phyloP scores from a whole-genome alignment of 495 filamentous ascomycete species.

The Parachaetomium inaequale region DNA sequence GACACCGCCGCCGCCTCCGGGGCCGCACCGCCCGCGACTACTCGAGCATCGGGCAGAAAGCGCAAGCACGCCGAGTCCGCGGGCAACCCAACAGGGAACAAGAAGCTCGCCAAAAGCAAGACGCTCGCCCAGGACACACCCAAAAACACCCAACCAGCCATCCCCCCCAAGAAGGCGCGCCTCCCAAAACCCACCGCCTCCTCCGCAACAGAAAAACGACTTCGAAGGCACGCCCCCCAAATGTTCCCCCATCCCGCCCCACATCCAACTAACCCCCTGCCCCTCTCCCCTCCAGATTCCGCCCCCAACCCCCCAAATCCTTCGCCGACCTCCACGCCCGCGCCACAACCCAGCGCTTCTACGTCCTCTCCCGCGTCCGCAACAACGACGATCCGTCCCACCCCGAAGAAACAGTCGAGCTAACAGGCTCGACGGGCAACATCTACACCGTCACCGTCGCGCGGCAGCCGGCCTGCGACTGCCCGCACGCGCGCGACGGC shows the following conservation, averaged over 20 bases:
- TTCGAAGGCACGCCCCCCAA: constrained; percentile 17
- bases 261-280: background rate
- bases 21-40: background rate
- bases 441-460: constrained; percentile 58
- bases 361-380: constrained; percentile 38
- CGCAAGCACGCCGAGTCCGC: constrained; percentile 6
- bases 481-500: constrained; percentile 58
- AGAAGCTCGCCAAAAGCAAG: background rate
- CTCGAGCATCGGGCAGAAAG: constrained; percentile 13
- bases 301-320: constrained; percentile 31
- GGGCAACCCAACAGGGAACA: background rate
- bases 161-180: background rate
- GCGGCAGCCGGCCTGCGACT: constrained; percentile 61
- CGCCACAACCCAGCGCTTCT: constrained; percentile 44
- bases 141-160: background rate
- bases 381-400: constrained; percentile 19
- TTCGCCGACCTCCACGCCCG: constrained; percentile 39
- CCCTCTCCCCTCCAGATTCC: constrained; percentile 29
- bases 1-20: background rate
- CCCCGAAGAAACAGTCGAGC: constrained; percentile 53
- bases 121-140: background rate
- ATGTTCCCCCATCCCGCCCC: background rate
- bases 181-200: background rate
- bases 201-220: constrained; percentile 18
- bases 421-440: constrained; percentile 74